Evolutionary conservation across 371 early-diverging fungal genomes (phyloP).

Genomic region (Apophysomyces sp.): DNA sequence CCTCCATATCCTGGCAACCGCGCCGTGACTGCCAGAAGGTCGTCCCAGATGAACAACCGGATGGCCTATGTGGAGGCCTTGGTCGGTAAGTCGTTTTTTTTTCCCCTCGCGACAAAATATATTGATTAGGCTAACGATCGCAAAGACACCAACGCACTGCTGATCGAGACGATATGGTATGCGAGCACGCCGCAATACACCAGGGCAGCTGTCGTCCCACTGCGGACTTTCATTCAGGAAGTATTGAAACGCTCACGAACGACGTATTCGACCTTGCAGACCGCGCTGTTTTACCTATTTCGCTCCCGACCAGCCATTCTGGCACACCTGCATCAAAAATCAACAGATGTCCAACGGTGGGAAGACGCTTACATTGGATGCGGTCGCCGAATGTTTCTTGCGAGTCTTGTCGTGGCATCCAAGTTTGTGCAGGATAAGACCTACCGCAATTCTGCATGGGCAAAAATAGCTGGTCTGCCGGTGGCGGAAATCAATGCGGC

Average conservation of each 20-base stretch:
- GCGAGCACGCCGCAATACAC: constrained; percentile 21
- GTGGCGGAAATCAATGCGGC: constrained; percentile 71
- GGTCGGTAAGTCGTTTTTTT: constrained; percentile 37
- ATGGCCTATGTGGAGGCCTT: constrained; percentile 52
- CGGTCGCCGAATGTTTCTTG: constrained; percentile 80
- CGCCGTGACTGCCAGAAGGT: neutral
- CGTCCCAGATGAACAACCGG: constrained; percentile 16
- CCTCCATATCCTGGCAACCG: constrained; percentile 2
- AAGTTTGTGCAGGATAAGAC: constrained; percentile 80
- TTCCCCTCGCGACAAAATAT: neutral
- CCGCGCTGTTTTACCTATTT: constrained; percentile 71
- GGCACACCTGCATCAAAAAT: constrained; percentile 14
- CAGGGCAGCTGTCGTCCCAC: constrained; percentile 57
- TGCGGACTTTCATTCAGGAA: constrained; percentile 75
- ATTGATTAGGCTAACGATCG: neutral
- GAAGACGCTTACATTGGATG: constrained; percentile 50
- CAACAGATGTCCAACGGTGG: constrained; percentile 9
- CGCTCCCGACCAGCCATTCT: constrained; percentile 42
- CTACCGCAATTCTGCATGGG: constrained; percentile 81
- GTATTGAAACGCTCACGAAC: constrained; percentile 74
- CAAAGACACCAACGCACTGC: constrained; percentile 57
- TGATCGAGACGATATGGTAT: constrained; percentile 63
- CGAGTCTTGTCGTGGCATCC: constrained; percentile 73
- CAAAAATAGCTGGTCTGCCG: constrained; percentile 75
- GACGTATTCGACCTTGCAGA: constrained; percentile 79